These are phyloP conservation scores for Kodamaea arcana DNA, from an alignment of 1,139 yeast genomes.

Conservation along the genomic window DNA sequence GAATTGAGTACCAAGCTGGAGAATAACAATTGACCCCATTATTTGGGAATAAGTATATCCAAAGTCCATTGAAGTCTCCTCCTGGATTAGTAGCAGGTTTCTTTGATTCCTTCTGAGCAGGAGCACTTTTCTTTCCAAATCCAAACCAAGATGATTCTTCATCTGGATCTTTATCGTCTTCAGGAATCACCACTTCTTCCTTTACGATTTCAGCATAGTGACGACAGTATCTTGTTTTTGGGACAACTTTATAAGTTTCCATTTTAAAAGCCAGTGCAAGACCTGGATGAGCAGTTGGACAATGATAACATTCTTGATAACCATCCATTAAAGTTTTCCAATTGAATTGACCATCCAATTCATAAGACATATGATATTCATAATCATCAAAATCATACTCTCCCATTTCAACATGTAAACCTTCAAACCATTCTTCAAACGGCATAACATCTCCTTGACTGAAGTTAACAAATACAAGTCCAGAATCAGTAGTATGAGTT, in stretches of 20 bases:
- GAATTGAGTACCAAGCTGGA: slow-evolving; percentile 62
- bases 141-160: slow-evolving; percentile 49
- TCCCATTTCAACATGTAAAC: slow-evolving; percentile 46
- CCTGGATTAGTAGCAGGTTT: slow-evolving; percentile 40
- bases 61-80: slow-evolving; percentile 56
- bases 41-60: slow-evolving; percentile 58
- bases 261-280: slow-evolving; percentile 52
- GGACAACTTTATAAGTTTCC: slow-evolving; percentile 63
- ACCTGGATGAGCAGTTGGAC: slow-evolving; percentile 66
- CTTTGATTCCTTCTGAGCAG: slow-evolving; percentile 14
- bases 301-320: slow-evolving; percentile 63
- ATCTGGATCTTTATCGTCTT: slow-evolving; percentile 80
- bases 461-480: slow-evolving; percentile 54
- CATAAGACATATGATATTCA: slow-evolving; percentile 64
- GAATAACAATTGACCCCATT: slow-evolving; percentile 62
- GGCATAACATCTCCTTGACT: slow-evolving; percentile 32
- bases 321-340: slow-evolving; percentile 70
- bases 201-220: slow-evolving; percentile 81
- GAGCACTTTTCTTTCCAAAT: slow-evolving; percentile 33
- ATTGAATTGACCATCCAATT: slow-evolving; percentile 57
- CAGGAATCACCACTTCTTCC: slow-evolving; percentile 42
- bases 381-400: slow-evolving; percentile 58
- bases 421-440: slow-evolving; percentile 50
- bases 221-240: slow-evolving; percentile 55
- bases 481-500: slow-evolving; percentile 53